Evolutionary conservation across 2,329 filamentous ascomycete genomes (phyloP).

Genomic region (Chaetothyriales sp.): DNA sequence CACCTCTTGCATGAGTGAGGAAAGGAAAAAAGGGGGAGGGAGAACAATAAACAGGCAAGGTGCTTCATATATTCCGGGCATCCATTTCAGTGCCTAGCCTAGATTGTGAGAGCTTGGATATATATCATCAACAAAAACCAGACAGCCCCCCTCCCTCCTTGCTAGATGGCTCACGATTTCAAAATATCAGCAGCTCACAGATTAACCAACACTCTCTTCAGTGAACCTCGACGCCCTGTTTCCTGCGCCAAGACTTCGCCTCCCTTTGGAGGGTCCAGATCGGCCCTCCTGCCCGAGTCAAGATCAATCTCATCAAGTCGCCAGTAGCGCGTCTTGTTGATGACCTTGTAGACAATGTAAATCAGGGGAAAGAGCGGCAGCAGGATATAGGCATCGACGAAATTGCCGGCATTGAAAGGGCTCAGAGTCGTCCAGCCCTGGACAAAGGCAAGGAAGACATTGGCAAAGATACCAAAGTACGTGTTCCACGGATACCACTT

Average conservation of each 20-base stretch:
- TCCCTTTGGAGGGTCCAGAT: conserved; percentile 4
- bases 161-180: too few relatives aligned
- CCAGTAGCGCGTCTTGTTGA: conserved; percentile 45
- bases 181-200: neutral
- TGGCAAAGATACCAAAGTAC: conserved; percentile 33
- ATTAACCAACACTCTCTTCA: neutral
- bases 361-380: conserved; percentile 45
- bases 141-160: too few relatives aligned
- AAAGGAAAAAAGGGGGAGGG: neutral
- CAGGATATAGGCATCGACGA: conserved; percentile 42
- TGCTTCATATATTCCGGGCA: too few relatives aligned
- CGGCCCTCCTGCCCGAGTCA: conserved; percentile 8
- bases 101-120: conserved; percentile 5
- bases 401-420: conserved; percentile 35
- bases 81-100: neutral
- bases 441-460: conserved; percentile 36
- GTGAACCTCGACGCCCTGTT: neutral
- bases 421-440: conserved; percentile 39
- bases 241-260: neutral
- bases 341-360: conserved; percentile 54
- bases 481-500: conserved; percentile 38
- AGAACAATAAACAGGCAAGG: neutral
- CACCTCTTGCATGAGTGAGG: too few relatives aligned
- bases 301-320: conserved; percentile 48
- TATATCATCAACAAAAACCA: too few relatives aligned